Percentiles rank a stretch among this genome's conserved stretches.
These are phyloP conservation scores for Ustilago crameri DNA, from an alignment of 1,284 basidiomycete species.

Conservation along the genomic window DNA sequence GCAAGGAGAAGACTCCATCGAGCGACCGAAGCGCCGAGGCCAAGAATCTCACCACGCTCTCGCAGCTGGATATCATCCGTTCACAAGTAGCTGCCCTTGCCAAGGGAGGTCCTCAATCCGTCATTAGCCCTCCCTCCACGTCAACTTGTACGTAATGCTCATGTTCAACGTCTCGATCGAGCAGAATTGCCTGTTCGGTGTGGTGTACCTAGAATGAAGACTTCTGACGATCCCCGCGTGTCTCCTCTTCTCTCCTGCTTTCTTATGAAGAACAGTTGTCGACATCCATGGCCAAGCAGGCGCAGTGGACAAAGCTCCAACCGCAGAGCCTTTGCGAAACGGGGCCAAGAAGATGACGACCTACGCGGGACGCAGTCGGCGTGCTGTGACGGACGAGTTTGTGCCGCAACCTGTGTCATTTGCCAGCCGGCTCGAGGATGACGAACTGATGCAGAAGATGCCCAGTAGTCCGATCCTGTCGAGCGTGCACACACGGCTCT, in stretches of 20 bases:
- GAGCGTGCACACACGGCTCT: constrained; percentile 15
- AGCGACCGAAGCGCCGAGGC: constrained; percentile 32
- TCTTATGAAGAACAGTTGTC: constrained; percentile 9
- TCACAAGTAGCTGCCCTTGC: constrained; percentile 45
- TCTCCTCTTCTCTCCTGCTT: not conserved
- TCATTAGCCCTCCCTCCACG: constrained; percentile 21
- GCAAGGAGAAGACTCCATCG: constrained; percentile 6
- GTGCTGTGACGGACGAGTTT: constrained; percentile 37
- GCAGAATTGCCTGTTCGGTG: not conserved
- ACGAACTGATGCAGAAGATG: constrained; percentile 22
- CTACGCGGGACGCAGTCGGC: constrained; percentile 34
- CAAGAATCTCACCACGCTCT: constrained; percentile 33
- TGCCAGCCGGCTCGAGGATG: constrained; percentile 6
- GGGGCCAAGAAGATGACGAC: constrained; percentile 35
- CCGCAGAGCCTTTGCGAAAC: constrained; percentile 4
- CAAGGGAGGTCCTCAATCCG: constrained; percentile 12
- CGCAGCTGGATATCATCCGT: constrained; percentile 56
- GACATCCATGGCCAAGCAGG: not conserved
- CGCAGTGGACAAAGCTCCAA: not conserved
- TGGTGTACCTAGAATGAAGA: not conserved
- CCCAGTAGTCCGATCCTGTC: constrained; percentile 33
- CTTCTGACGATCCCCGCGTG: constrained; percentile 24
- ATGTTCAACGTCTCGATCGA: constrained; percentile 7
- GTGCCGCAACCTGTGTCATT: not conserved
- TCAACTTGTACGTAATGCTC: constrained; percentile 48